A percentile compares a stretch with the other conserved stretches of the same genome.
Conservation (phyloP, 2,329 filamentous ascomycete genomes). For the Phialophora tarda region DNA sequence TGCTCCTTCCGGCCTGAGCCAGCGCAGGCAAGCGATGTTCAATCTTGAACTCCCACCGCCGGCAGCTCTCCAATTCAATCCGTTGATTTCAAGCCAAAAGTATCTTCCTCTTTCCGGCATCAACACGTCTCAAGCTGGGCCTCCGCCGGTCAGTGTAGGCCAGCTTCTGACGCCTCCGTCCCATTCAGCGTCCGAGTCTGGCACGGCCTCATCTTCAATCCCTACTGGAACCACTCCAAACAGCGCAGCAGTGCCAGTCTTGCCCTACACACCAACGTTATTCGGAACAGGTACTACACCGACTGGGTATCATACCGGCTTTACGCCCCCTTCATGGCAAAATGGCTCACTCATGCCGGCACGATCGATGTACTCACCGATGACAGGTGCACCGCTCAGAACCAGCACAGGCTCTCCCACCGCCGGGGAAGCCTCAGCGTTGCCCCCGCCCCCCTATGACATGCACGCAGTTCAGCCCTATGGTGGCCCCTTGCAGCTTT, state of each 20-base stretch:
- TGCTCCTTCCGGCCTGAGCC: conserved; percentile 69
- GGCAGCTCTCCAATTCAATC: conserved; percentile 55
- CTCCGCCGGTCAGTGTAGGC: conserved; percentile 61
- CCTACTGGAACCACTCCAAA: conserved; percentile 56
- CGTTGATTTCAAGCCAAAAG: conserved; percentile 55
- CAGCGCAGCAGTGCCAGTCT: conserved; percentile 61
- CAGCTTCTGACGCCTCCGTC: conserved; percentile 68
- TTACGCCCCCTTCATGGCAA: conserved; percentile 54
- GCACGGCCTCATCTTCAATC: conserved; percentile 60
- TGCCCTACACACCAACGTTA: conserved; percentile 63
- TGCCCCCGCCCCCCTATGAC: conserved; percentile 72
- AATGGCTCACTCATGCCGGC: conserved; percentile 49
- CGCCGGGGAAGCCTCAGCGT: conserved; percentile 58
- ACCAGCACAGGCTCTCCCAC: conserved; percentile 64
- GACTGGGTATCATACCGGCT: conserved; percentile 58
- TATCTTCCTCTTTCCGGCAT: conserved; percentile 50
- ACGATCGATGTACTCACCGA: conserved; percentile 63
- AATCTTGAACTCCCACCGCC: conserved; percentile 72
- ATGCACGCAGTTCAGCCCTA: conserved; percentile 53
- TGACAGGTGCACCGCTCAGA: conserved; percentile 60
- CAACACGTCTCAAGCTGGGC: conserved; percentile 45
- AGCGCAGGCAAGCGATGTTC: conserved; percentile 71
- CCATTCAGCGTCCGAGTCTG: conserved; percentile 58
- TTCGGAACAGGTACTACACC: conserved; percentile 68
- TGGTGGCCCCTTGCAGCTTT: conserved; percentile 22